Conservation (phyloP, 352 stramenopile genomes). For the Nothophytophthora sp. region DNA sequence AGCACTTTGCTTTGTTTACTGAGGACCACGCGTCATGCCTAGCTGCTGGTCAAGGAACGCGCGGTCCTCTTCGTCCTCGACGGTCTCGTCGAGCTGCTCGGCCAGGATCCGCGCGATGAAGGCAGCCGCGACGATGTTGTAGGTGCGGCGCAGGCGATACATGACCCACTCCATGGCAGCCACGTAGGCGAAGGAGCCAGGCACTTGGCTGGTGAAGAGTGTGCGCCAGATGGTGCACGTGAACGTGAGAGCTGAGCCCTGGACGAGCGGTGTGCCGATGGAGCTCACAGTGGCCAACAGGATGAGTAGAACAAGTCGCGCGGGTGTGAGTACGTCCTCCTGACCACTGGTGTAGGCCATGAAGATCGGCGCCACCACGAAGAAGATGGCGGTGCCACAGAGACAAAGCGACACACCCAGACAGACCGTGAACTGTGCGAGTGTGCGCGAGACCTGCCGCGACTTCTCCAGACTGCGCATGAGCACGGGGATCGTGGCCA, state of each 20-base stretch:
- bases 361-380: constrained; percentile 50
- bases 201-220: constrained; percentile 41
- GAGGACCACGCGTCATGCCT: constrained; percentile 21
- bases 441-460: constrained; percentile 58
- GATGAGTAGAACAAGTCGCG: constrained; percentile 41
- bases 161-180: constrained; percentile 54
- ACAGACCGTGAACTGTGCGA: constrained; percentile 62
- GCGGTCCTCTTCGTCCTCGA: constrained; percentile 71
- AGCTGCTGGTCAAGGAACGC: constrained; percentile 39
- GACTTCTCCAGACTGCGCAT: constrained; percentile 66
- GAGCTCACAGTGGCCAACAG: constrained; percentile 51
- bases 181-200: constrained; percentile 44
- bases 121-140: constrained; percentile 66
- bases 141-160: constrained; percentile 51
- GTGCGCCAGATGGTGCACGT: constrained; percentile 58
- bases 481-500: constrained; percentile 58
- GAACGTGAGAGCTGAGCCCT: constrained; percentile 42
- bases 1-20: constrained; percentile 1
- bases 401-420: constrained; percentile 50
- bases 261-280: constrained; percentile 41
- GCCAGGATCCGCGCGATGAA: constrained; percentile 71
- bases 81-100: constrained; percentile 71
- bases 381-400: constrained; percentile 55
- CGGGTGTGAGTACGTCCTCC: constrained; percentile 38
- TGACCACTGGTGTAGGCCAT: constrained; percentile 63